phyloP scores from a whole-genome alignment of 2,329 filamentous ascomycete species.

The Fonsecaea multimorphosa region DNA sequence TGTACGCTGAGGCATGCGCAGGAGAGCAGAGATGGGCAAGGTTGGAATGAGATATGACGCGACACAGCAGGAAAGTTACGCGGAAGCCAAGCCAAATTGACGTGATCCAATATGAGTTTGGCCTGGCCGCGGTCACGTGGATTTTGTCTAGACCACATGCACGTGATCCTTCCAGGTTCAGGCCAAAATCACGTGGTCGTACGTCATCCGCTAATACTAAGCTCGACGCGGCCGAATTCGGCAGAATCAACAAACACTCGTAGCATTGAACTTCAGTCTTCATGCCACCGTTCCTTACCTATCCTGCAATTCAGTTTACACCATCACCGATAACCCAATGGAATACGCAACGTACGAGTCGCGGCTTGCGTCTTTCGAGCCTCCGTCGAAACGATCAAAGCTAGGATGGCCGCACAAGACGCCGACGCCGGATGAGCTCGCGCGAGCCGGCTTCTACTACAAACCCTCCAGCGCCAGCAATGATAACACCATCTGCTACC shows the following conservation, averaged over 20 bases:
- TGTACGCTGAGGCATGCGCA: neutral
- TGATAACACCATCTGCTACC: constrained; percentile 90
- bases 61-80: constrained; percentile 3
- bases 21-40: neutral
- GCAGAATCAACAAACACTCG: constrained; percentile 23
- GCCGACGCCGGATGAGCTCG: constrained; percentile 74
- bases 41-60: neutral
- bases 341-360: constrained; percentile 67
- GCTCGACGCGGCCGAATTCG: constrained; percentile 16
- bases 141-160: too few relatives aligned
- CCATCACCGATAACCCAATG: constrained; percentile 23
- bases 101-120: too few relatives aligned
- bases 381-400: constrained; percentile 63
- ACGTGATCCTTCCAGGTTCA: too few relatives aligned
- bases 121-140: too few relatives aligned
- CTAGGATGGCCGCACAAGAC: constrained; percentile 77
- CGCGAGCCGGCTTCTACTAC: constrained; percentile 90
- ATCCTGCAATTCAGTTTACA: neutral
- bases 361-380: constrained; percentile 80
- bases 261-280: neutral
- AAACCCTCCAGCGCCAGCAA: constrained; percentile 74
- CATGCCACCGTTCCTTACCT: neutral
- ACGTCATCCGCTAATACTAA: constrained; percentile 16
- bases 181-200: too few relatives aligned
- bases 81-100: too few relatives aligned